Evolutionary conservation across 768 basidiomycete species (phyloP), one percentile per base, ranked within the genome.

Genomic region (Lentinula boryana): DNA sequence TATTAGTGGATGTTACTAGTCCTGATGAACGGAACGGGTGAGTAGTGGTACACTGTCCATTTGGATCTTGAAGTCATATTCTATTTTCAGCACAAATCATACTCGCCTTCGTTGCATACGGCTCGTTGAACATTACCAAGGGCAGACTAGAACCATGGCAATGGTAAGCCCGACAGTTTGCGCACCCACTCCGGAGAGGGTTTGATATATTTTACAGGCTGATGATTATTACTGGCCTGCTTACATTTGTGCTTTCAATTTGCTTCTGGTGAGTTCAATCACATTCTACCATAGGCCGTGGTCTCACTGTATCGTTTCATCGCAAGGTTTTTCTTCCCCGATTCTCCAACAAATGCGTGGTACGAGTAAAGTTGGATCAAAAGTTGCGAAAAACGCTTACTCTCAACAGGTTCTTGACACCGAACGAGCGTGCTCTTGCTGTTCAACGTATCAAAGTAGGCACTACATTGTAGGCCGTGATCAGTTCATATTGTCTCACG

Each of bases 321-420:
- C 41, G 35, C n/a, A 16, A 86, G 84, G 81, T 81, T 87, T 68
- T 71, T 84, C 41, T 89, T 91, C 74, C 89, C 88, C 0, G 84
- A 90, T 68, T 89, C 87, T 4, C 89, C 89, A 0, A 86, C 87
- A 4, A 86, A 68, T 60, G 88, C 89, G 15, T 85, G 86, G 84
- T 51, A 51, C 9, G 50, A 51, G 16, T 32, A 5, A 51, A 15
- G n/a, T 16, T 27, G 5, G 15, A 33, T 3, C 2, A 4, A 3
- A 8, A 51, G 10, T 35, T 16, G 7, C 9, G 32, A 33, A 10
- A 18, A 16, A 51, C 4, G 7, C 50, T 51, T 33, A 51, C n/a
- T 51, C 15, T 15, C 8, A 5, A 16, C 33, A 51, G 50, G 50
- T 91, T 91, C 74, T 76, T 91, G 55, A 87, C 87, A 2, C 73